Evolutionary conservation across 768 basidiomycete species (phyloP), one percentile per base, ranked within the genome.

Genomic region (Asterophora lycoperdoides): DNA sequence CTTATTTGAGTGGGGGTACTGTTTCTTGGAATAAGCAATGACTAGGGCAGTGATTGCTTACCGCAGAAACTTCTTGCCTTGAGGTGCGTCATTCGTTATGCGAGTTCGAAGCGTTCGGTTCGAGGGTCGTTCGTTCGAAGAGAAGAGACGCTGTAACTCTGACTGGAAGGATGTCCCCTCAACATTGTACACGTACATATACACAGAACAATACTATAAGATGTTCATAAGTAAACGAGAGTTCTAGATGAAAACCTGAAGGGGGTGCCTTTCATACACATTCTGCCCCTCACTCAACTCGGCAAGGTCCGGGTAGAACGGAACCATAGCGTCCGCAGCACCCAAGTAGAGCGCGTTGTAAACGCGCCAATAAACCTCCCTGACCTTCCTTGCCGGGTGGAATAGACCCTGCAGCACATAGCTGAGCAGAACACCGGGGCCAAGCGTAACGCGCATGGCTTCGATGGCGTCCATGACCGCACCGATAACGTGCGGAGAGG

Each of bases 391-490:
- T 3, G 96, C 93, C 1, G 96, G 96, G 60, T 99, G 96, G 81
- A 93, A 97, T 45, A 99, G 71, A 3, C 96, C 96, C 64, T 96
- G 94, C 5, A 98, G 73, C 34, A 91, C 84, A 64, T 98, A 97
- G 64, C 87, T 89, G 49, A 98, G 73, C 41, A 99, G 72, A 6
- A 96, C 80, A 30, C 96, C 95, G 0, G 95, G 93, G 1, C 96
- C 96, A 35, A 98, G 74, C 7, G 93, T 93, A 35, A 98, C 89
- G 18, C 94, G 80, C 93, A 98, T 97, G 1, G 91, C 90, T 68
- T 98, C 96, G 59, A 99, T 78, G 0, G 96, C 96, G 41, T 98
- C 96, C 91, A 97, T 94, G 36, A 98, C 91, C 5, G 93, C 91
- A 28, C 92, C 93, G 54, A 98, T 97, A 52, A 99, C 94, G 69